A percentile compares a stretch with the other conserved stretches of the same genome.
These are phyloP conservation scores for Rosellinia necatrix DNA, from an alignment of 2,329 filamentous ascomycete genomes.

Conservation along the genomic window DNA sequence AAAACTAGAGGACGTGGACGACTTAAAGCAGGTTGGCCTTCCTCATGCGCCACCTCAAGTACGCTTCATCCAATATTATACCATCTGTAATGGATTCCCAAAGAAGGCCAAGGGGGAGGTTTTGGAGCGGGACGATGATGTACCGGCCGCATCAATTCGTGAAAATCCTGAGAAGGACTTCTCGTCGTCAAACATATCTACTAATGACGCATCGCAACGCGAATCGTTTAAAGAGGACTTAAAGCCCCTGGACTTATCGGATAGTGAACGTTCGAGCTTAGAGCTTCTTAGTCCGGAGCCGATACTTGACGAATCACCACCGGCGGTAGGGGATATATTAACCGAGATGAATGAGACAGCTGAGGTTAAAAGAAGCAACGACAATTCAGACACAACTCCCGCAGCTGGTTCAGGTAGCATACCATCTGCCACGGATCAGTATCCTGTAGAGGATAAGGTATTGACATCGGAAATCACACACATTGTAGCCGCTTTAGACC, in stretches of 20 bases:
- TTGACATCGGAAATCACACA: conserved; percentile 21
- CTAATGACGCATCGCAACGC: conserved; percentile 44
- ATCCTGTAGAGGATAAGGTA: conserved; percentile 11
- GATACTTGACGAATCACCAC: conserved; percentile 32
- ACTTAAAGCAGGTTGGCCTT: conserved; percentile 46
- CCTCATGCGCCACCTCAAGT: conserved; percentile 57
- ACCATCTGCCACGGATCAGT: conserved; percentile 9
- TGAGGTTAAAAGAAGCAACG: background rate
- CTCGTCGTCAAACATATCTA: conserved; percentile 49
- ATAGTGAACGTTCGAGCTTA: conserved; percentile 31
- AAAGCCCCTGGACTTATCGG: conserved; percentile 15
- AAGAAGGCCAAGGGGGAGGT: conserved; percentile 52
- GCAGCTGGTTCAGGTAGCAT: background rate
- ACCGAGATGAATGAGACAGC: background rate
- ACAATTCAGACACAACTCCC: background rate
- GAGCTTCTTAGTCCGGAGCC: conserved; percentile 36
- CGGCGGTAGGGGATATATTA: background rate
- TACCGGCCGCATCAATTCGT: conserved; percentile 26
- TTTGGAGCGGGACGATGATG: conserved; percentile 19
- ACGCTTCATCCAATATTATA: conserved; percentile 89
- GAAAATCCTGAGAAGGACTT: conserved; percentile 19
- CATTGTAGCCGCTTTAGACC: conserved; percentile 27
- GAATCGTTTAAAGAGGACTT: conserved; percentile 1
- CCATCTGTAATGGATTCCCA: conserved; percentile 74
- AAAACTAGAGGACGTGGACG: conserved; percentile 72